Percentiles rank a stretch among this genome's conserved stretches.
phyloP scores from a whole-genome alignment of 495 filamentous ascomycete species.

The Penicillium roqueforti region DNA sequence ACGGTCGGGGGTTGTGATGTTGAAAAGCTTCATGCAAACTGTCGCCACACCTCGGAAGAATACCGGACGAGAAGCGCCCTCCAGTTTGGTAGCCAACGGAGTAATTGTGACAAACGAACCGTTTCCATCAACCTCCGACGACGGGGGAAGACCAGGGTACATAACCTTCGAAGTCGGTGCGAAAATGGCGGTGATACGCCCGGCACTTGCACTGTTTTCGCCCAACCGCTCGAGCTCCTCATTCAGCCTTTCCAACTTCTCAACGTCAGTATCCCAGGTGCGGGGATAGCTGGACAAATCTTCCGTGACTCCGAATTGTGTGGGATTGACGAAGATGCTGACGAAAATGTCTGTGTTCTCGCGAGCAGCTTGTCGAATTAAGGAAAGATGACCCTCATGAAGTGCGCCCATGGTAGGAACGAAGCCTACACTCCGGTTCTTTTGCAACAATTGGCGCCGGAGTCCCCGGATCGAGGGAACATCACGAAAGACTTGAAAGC shows the following conservation, averaged over 20 bases:
- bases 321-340: constrained; percentile 91
- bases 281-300: constrained; percentile 84
- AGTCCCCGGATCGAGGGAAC: constrained; percentile 66
- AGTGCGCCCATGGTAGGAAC: constrained; percentile 97
- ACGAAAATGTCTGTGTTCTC: constrained; percentile 85
- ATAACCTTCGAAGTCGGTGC: constrained; percentile 76
- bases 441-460: constrained; percentile 62
- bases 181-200: constrained; percentile 77
- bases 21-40: constrained; percentile 96
- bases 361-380: constrained; percentile 78
- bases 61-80: constrained; percentile 82
- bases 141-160: constrained; percentile 81
- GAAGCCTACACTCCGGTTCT: constrained; percentile 72
- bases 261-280: constrained; percentile 77
- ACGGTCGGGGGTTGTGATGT: constrained; percentile 77
- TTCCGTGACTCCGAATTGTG: constrained; percentile 89
- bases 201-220: constrained; percentile 35
- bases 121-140: constrained; percentile 68
- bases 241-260: constrained; percentile 63
- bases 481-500: constrained; percentile 69
- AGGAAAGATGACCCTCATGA: constrained; percentile 81
- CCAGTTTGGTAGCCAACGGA: constrained; percentile 72
- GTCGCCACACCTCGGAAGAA: constrained; percentile 97
- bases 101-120: constrained; percentile 95
- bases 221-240: constrained; percentile 58